phyloP scores from a whole-genome alignment of 1,284 basidiomycete species.

The Inonotus obliquus region DNA sequence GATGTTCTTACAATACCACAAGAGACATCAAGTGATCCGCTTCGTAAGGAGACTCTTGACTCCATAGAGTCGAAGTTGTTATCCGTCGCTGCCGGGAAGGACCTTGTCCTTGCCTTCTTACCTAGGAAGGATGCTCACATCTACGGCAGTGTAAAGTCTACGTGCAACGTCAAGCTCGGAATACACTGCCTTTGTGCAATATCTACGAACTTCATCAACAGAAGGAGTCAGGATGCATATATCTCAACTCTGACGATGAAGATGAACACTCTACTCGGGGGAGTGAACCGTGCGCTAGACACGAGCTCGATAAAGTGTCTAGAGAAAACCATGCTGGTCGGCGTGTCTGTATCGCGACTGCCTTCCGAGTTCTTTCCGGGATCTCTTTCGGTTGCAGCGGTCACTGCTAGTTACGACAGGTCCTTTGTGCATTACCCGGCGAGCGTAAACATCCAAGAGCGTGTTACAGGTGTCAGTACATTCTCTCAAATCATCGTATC shows the following conservation, averaged over 20 bases:
- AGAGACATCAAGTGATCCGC: conserved; percentile 55
- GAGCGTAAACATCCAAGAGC: conserved; percentile 52
- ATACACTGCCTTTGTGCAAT: conserved; percentile 25
- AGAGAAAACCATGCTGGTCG: conserved; percentile 72
- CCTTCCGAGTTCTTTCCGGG: conserved; percentile 49
- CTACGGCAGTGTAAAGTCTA: conserved; percentile 32
- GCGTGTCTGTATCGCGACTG: conserved; percentile 75
- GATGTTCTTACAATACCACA: conserved; percentile 58
- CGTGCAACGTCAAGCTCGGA: conserved; percentile 39
- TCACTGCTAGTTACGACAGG: conserved; percentile 69
- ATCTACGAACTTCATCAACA: conserved; percentile 30
- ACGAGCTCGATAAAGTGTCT: conserved; percentile 54
- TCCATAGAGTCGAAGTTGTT: background rate
- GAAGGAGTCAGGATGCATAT: conserved; percentile 63
- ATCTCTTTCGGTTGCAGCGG: conserved; percentile 71
- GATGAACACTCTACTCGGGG: conserved; percentile 74
- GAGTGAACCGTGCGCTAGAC: conserved; percentile 67
- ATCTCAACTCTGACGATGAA: conserved; percentile 63
- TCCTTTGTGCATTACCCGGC: conserved; percentile 68
- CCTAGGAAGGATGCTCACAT: conserved; percentile 2
- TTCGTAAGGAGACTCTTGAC: conserved; percentile 6
- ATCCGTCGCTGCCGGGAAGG: background rate
- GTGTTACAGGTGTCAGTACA: conserved; percentile 54
- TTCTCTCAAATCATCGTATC: background rate
- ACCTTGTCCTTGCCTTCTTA: conserved; percentile 13